Percentiles rank a stretch among this genome's conserved stretches.
Conservation (phyloP, 345 rosid species). For the Trapa incisa region DNA sequence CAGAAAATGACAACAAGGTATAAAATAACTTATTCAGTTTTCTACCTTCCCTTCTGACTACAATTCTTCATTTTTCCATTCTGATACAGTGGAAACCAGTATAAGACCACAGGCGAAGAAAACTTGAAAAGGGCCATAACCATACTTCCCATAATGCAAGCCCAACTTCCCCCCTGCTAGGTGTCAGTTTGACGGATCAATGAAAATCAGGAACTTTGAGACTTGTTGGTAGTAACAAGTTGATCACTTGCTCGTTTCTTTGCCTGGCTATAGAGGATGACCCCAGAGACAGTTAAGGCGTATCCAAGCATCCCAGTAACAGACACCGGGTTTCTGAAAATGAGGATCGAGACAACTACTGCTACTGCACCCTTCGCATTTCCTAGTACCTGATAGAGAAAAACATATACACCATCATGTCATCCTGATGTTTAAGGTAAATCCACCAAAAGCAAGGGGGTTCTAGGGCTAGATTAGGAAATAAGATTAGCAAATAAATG, state of each 20-base stretch:
- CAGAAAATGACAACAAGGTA: constrained; percentile 9
- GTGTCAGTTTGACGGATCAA: neutral
- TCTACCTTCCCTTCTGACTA: constrained; percentile 24
- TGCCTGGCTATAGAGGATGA: constrained; percentile 89
- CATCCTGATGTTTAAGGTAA: neutral
- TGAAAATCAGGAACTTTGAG: neutral
- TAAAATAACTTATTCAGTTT: constrained; percentile 26
- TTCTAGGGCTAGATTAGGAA: neutral
- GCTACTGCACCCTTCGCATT: constrained; percentile 99
- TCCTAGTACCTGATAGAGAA: constrained; percentile 67
- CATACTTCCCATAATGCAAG: neutral
- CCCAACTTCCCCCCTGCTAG: neutral
- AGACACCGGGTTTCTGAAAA: constrained; percentile 90
- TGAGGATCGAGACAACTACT: constrained; percentile 87
- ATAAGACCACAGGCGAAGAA: constrained; percentile 23
- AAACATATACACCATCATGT: neutral
- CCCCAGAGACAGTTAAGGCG: constrained; percentile 76
- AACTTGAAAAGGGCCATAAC: neutral
- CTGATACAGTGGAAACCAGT: constrained; percentile 31
- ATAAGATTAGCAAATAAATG: neutral
- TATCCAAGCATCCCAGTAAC: constrained; percentile 98
- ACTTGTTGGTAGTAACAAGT: constrained; percentile 7
- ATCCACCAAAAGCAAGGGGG: neutral
- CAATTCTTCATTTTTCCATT: constrained; percentile 4
- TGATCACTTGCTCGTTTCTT: constrained; percentile 69